Evolutionary conservation across 1,284 basidiomycete genomes (phyloP).

Genomic region (Sporisorium iseilematis-ciliati): DNA sequence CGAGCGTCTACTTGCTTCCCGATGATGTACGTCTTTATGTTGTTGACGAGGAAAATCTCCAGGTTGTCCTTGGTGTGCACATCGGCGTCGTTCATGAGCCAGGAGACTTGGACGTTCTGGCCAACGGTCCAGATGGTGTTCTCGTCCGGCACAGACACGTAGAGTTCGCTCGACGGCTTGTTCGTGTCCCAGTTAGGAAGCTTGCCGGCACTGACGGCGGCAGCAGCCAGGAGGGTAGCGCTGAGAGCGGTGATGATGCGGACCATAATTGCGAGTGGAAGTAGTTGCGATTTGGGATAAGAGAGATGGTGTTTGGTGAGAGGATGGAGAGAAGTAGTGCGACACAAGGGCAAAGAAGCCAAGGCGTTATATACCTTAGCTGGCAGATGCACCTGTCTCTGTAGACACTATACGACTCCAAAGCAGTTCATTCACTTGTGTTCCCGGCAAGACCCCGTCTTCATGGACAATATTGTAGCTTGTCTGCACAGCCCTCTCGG

Average conservation of each 20-base stretch:
- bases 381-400: too few relatives aligned
- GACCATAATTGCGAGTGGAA: neutral
- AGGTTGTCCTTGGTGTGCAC: neutral
- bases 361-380: too few relatives aligned
- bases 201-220: neutral
- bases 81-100: neutral
- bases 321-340: neutral
- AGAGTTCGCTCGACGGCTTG: neutral
- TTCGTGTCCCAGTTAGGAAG: neutral
- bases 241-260: conserved; percentile 1
- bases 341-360: neutral
- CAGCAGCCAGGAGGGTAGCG: neutral
- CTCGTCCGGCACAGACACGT: neutral
- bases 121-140: neutral
- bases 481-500: too few relatives aligned
- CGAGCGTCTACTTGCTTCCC: neutral
- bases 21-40: neutral
- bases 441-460: too few relatives aligned
- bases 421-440: too few relatives aligned
- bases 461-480: too few relatives aligned
- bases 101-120: neutral
- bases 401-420: too few relatives aligned
- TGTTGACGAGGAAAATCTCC: neutral
- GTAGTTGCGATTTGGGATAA: neutral
- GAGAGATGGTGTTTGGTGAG: neutral